phyloP scores from a whole-genome alignment of 2,329 filamentous ascomycete genomes.

The Aspergillus tubingensis region DNA sequence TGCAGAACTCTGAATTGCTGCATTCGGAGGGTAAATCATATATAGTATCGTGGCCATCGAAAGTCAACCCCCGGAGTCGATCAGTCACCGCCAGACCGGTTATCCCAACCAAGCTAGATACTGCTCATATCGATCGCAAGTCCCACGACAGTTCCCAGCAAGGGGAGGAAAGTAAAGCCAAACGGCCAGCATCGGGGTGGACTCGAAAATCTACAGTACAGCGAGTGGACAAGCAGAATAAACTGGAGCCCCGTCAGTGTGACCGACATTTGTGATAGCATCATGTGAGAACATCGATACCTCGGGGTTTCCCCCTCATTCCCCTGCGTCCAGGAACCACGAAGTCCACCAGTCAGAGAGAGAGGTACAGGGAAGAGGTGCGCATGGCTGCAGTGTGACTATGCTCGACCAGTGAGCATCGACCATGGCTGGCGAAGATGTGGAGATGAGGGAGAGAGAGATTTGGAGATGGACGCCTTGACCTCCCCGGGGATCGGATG shows the following conservation, averaged over 20 bases:
- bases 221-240: not conserved
- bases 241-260: conserved; percentile 1
- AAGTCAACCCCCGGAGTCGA: not conserved
- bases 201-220: not conserved
- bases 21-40: not conserved
- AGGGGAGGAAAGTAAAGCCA: not conserved
- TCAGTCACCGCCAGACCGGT: not conserved
- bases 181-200: not conserved
- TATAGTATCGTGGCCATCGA: not conserved
- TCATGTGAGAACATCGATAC: conserved; percentile 19
- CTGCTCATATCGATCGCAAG: not conserved
- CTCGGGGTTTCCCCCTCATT: not conserved
- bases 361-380: not conserved
- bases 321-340: conserved; percentile 3
- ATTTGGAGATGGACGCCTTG: not conserved
- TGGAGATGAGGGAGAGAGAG: not conserved
- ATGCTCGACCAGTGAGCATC: not conserved
- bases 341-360: not conserved
- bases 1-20: not conserved
- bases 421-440: not conserved
- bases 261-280: conserved; percentile 21
- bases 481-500: not conserved
- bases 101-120: not conserved
- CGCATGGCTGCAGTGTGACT: conserved; percentile 8
- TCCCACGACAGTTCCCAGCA: not conserved